These are phyloP conservation scores for Cercospora berteroae DNA, from an alignment of 2,329 filamentous ascomycete genomes.

Conservation along the genomic window DNA sequence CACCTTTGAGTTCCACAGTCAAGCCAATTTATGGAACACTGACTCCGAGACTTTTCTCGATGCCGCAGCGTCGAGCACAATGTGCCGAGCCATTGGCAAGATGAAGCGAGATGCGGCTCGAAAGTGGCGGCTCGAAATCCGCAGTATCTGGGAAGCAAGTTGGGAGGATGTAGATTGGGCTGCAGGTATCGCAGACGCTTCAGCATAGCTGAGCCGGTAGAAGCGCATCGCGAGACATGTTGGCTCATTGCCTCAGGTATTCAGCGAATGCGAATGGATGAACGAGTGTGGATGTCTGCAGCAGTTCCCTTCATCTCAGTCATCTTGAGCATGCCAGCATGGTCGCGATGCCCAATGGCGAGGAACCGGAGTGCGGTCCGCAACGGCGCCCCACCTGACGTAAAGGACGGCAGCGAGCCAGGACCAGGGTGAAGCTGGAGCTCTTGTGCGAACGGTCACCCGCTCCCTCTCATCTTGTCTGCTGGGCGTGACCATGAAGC, in stretches of 20 bases:
- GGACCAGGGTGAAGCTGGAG: background rate
- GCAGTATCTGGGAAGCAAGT: constrained; percentile 53
- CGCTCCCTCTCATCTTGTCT: background rate
- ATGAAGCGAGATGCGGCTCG: constrained; percentile 46
- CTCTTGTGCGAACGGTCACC: background rate
- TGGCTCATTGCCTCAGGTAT: background rate
- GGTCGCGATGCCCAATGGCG: background rate
- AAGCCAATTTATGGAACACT: constrained; percentile 45
- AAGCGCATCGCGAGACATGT: background rate
- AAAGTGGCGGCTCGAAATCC: constrained; percentile 47
- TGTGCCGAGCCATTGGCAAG: constrained; percentile 51
- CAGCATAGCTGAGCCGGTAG: background rate
- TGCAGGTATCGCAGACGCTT: constrained; percentile 42
- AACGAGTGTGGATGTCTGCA: background rate
- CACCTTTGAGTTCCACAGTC: constrained; percentile 49
- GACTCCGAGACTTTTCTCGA: constrained; percentile 45
- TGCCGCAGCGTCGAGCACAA: constrained; percentile 30
- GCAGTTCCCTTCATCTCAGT: background rate
- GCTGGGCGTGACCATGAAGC: background rate
- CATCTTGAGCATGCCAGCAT: background rate
- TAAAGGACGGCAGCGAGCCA: background rate
- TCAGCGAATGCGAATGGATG: background rate
- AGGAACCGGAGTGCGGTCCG: background rate
- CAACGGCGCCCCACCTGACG: background rate
- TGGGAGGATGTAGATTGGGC: constrained; percentile 57